These are phyloP conservation scores for Trametopsis cervina DNA, from an alignment of 768 basidiomycete genomes.

Conservation along the genomic window DNA sequence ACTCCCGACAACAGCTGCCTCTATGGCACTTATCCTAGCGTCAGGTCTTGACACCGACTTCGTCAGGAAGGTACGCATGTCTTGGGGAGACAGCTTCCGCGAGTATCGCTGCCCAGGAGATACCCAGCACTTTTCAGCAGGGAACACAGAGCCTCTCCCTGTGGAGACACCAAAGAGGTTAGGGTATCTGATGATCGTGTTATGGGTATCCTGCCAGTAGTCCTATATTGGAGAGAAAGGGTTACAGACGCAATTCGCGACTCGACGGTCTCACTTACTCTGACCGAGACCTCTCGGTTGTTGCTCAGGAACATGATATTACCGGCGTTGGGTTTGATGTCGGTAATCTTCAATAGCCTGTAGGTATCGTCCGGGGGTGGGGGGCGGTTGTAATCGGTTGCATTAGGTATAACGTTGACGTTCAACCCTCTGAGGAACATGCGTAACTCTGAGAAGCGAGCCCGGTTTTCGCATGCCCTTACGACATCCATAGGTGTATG, in stretches of 20 bases:
- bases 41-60: not conserved
- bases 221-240: conserved; percentile 1
- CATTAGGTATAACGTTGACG: not conserved
- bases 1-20: conserved; percentile 1
- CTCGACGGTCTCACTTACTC: not conserved
- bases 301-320: not conserved
- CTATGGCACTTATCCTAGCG: not conserved
- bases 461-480: not conserved
- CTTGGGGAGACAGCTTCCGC: conserved; percentile 7
- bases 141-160: conserved; percentile 6
- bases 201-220: conserved; percentile 3
- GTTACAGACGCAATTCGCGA: not conserved
- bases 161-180: conserved; percentile 8
- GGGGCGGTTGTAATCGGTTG: not conserved
- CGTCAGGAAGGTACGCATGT: conserved; percentile 3
- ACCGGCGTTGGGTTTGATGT: not conserved
- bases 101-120: conserved; percentile 10
- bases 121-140: conserved; percentile 10
- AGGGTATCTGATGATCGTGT: not conserved
- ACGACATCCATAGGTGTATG: not conserved
- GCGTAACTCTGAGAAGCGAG: conserved; percentile 1
- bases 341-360: not conserved
- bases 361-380: not conserved
- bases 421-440: conserved; percentile 4
- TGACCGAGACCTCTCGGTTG: conserved; percentile 1